Evolutionary conservation across 805 yeast genomes (phyloP).

Genomic region (Schwanniomyces pseudopolymorphus): DNA sequence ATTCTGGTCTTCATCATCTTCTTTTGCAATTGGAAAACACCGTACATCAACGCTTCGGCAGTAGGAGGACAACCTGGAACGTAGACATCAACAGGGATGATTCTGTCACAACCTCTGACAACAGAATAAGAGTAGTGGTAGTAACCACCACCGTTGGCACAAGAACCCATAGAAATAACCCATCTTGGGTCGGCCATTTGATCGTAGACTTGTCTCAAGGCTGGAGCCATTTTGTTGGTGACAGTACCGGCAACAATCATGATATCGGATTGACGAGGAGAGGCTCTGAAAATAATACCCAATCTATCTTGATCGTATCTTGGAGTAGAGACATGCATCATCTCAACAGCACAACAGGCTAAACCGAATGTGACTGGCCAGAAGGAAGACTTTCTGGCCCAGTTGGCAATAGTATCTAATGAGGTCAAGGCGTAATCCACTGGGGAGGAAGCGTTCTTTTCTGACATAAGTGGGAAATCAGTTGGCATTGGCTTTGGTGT

Average conservation of each 20-base stretch:
- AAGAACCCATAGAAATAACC: constrained; percentile 93
- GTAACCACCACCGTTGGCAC: constrained; percentile 94
- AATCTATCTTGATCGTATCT: constrained; percentile 89
- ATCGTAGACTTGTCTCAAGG: constrained; percentile 87
- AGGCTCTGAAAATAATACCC: constrained; percentile 90
- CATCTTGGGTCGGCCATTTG: constrained; percentile 95
- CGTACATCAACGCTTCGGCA: constrained; percentile 87
- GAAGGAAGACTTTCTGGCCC: constrained; percentile 90
- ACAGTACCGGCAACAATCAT: constrained; percentile 92
- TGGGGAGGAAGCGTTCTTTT: constrained; percentile 53
- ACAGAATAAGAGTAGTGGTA: constrained; percentile 88
- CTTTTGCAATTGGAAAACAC: constrained; percentile 84
- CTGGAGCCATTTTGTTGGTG: constrained; percentile 93
- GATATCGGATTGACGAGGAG: constrained; percentile 89
- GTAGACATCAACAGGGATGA: constrained; percentile 85
- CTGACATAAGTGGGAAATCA: constrained; percentile 68
- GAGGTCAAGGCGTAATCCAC: constrained; percentile 82
- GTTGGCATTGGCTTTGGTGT: constrained; percentile 58
- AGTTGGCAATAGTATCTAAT: constrained; percentile 77
- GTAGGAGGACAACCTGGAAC: constrained; percentile 96
- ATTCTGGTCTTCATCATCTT: constrained; percentile 82
- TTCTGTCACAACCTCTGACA: constrained; percentile 86
- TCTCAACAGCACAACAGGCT: constrained; percentile 93
- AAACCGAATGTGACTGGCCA: constrained; percentile 93
- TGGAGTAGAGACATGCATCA: constrained; percentile 93